Base-by-base conservation (phyloP, 2,329 filamentous ascomycete species). In the Fusarium concolor region DNA sequence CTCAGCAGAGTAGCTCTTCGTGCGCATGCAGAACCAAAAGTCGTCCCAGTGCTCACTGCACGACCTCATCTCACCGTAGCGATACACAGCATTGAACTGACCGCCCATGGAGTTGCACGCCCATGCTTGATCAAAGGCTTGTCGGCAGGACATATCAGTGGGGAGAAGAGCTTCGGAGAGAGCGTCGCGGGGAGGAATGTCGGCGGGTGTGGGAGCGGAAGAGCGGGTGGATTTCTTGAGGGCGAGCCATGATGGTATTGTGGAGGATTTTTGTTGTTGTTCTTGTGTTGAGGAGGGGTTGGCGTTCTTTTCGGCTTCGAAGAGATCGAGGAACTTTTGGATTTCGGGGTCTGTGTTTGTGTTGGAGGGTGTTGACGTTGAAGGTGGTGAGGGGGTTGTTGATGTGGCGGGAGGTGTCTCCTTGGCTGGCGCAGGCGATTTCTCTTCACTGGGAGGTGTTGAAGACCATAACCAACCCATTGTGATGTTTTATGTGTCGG, bases 11-110 rank as follows among this genome's bases (percentile, higher is more conserved):
- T 89, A 89, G 3, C 86, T 85, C 74, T 91, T 89, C 37, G 89
- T 90, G 68, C 92, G 90, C 94, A 98, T 97, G 84, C 96, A 99
- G 82, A 97, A 95, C 92, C 94, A 97, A 80, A 97, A 98, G 79
- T 97, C 92, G 64, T 90, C 87, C 94, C 95, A 97, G 67, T 94
- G 90, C 70, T 96, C 91, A 65, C 85, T 88, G 84, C 96, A 99
- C 5, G 87, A 85, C 43, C 90, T 88, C 74, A 97, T 82, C 41
- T 84, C 82, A 65, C 96, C 96, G 76, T 93, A 90, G 38, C 96
- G 91, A 84, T 98, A 99, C 37, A 98, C 87, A 74, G 93, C 89
- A 74, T 92, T 94, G 84, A 94, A 97, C 78, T 98, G 94, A 1
- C 95, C 94, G 53, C 93, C 94, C 10, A 97, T 84, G 0, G 91